Evolutionary conservation across 1,284 basidiomycete species (phyloP), one percentile per base, ranked within the genome.

Genomic region (Tremellales sp.): DNA sequence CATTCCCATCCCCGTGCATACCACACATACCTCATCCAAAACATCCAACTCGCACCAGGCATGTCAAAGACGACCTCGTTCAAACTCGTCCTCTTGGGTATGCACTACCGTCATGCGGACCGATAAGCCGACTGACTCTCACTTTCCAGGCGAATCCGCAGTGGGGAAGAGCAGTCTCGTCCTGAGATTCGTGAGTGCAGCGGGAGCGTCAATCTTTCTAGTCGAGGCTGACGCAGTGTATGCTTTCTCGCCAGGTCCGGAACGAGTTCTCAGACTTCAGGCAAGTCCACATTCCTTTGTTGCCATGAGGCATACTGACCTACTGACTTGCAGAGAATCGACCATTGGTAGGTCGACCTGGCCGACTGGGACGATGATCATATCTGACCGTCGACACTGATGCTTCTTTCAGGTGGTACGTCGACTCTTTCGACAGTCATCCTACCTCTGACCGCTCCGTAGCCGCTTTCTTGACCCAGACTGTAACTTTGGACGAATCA

Each of bases 261-360:
- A 87, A 95, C 72, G 92, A 97, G 71, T 97, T 97, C 63, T 92
- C 95, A 61, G 93, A 97, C 74, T 97, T 94, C 73, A 79, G 93
- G 76, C 92, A 88, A 74, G 69, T 53, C 24, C 26, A 38, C 47
- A 38, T 40, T 43, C 31, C 16, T 21, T n/a, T 4, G 10, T 25
- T 13, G 14, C 7, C 10, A 24, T 47, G 42, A 18, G 24, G 26
- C 16, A 34, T 19, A 39, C n/a, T 34, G 32, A 19, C 14, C 34
- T 10, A 25, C 32, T 46, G 26, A 48, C 24, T 2, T 42, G 13
- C 31, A 72, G 71, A 43, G 72, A 71, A 57, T 72, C 72, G 5
- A 72, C 70, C 7, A 72, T 71, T 40, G 70, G 71, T 68, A 43
- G 40, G 61, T 31, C 13, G 9, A 14, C n/a, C 2, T 21, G 2